phyloP scores from a whole-genome alignment of 495 filamentous ascomycete species.

The Podospora didyma region DNA sequence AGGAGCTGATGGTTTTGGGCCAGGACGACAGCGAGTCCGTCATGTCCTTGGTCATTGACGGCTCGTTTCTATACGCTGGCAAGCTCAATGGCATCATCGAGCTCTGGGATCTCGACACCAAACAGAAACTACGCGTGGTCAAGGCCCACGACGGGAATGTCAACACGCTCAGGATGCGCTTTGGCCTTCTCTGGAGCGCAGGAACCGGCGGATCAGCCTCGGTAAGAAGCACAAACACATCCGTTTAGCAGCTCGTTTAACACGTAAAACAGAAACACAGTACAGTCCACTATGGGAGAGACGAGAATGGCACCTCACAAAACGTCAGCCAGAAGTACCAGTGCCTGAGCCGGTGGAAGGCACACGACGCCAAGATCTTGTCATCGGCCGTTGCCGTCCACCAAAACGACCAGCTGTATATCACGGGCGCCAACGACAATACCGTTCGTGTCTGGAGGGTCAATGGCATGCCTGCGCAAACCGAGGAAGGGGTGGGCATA shows the following conservation, averaged over 20 bases:
- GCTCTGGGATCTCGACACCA: constrained; percentile 94
- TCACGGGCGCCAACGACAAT: constrained; percentile 94
- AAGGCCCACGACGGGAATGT: constrained; percentile 78
- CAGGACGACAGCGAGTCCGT: constrained; percentile 78
- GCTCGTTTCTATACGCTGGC: constrained; percentile 85
- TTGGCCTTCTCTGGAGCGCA: constrained; percentile 79
- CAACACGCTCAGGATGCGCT: constrained; percentile 77
- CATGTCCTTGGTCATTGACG: constrained; percentile 77
- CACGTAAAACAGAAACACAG: constrained; percentile 48
- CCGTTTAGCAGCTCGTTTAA: too few species aligned
- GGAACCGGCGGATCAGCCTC: constrained; percentile 74
- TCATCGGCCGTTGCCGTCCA: constrained; percentile 73
- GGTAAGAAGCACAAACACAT: constrained; percentile 43
- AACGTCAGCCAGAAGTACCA: constrained; percentile 89
- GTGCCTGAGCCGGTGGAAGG: constrained; percentile 75
- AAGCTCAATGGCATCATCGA: constrained; percentile 87
- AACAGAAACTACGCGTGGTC: constrained; percentile 81
- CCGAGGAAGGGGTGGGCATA: constrained; percentile 25
- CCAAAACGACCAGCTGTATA: constrained; percentile 68
- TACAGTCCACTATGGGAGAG: constrained; percentile 52
- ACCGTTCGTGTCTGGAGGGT: constrained; percentile 86
- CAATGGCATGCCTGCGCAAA: constrained; percentile 47
- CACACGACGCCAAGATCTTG: constrained; percentile 79
- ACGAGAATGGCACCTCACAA: constrained; percentile 42
- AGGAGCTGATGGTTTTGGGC: constrained; percentile 62